phyloP scores from a whole-genome alignment of 176 grass and related monocot species.

The Juncus inflexus region DNA sequence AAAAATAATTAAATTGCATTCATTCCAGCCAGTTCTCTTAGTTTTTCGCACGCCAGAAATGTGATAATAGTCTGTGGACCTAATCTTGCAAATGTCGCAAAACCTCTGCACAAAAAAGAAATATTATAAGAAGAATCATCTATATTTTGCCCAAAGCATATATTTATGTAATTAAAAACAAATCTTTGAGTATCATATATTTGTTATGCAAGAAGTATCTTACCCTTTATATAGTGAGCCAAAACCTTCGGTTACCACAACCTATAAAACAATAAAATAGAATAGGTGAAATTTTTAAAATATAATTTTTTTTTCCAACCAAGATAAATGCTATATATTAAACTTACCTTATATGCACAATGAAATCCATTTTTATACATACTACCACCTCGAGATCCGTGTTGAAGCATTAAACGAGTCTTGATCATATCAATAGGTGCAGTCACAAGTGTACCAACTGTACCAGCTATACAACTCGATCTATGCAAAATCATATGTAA shows the following conservation, averaged over 20 bases:
- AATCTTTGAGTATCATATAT: not conserved
- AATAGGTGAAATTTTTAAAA: slow-evolving; percentile 9
- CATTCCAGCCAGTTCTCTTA: slow-evolving; percentile 63
- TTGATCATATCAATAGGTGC: slow-evolving; percentile 91
- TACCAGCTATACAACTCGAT: slow-evolving; percentile 91
- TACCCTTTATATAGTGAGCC: slow-evolving; percentile 88
- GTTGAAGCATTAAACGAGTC: slow-evolving; percentile 92
- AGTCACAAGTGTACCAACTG: slow-evolving; percentile 65
- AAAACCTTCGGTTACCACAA: slow-evolving; percentile 65
- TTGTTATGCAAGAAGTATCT: slow-evolving; percentile 15
- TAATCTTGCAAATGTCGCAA: slow-evolving; percentile 81
- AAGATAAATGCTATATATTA: too few species aligned
- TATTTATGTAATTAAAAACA: slow-evolving; percentile 11
- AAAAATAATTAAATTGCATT: slow-evolving; percentile 44
- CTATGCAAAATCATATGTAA: slow-evolving; percentile 47
- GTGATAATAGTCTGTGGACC: slow-evolving; percentile 86
- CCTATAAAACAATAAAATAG: slow-evolving; percentile 43
- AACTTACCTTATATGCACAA: slow-evolving; percentile 81
- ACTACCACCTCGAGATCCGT: slow-evolving; percentile 43
- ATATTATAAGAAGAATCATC: not conserved
- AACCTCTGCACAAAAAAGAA: slow-evolving; percentile 47
- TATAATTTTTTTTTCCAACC: too few species aligned
- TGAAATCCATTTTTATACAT: slow-evolving; percentile 78
- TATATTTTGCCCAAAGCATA: not conserved
- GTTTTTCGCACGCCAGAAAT: slow-evolving; percentile 74